A percentile compares a stretch with the other conserved stretches of the same genome.
Conservation (phyloP, 805 yeast species). For the Hanseniaspora lachancei region DNA sequence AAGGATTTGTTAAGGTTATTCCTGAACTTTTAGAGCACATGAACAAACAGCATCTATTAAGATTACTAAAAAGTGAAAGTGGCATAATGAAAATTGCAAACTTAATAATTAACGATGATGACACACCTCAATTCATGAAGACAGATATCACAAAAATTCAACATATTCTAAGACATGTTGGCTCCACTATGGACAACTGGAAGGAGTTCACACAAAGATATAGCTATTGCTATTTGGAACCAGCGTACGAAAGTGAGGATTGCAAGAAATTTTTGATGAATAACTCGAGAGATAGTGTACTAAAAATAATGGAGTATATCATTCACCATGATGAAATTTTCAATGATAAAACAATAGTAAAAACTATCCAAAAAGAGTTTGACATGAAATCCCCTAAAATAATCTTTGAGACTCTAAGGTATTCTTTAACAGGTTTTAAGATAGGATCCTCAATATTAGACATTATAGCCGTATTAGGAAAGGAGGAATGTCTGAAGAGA, state of each 20-base stretch:
- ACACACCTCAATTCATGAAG: constrained; percentile 8
- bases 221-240: constrained; percentile 35
- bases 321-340: not conserved
- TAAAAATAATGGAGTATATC: constrained; percentile 15
- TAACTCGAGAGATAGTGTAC: constrained; percentile 14
- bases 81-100: constrained; percentile 27
- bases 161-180: constrained; percentile 33
- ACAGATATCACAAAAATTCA: constrained; percentile 26
- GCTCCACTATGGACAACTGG: constrained; percentile 39
- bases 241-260: constrained; percentile 20
- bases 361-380: constrained; percentile 4
- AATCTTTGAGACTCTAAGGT: constrained; percentile 48
- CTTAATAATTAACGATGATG: constrained; percentile 14
- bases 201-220: constrained; percentile 39
- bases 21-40: constrained; percentile 60
- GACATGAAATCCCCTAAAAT: constrained; percentile 22
- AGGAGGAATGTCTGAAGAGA: constrained; percentile 25
- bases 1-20: constrained; percentile 88
- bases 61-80: constrained; percentile 30
- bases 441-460: constrained; percentile 59
- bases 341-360: constrained; percentile 11
- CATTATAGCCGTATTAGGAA: constrained; percentile 44
- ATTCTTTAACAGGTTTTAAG: constrained; percentile 53
- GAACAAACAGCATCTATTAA: constrained; percentile 54
- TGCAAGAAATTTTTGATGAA: constrained; percentile 26